A percentile compares a stretch with the other conserved stretches of the same genome.
Conservation (phyloP, 129 eudicot species). For the Pseudognaphalium luteoalbum region DNA sequence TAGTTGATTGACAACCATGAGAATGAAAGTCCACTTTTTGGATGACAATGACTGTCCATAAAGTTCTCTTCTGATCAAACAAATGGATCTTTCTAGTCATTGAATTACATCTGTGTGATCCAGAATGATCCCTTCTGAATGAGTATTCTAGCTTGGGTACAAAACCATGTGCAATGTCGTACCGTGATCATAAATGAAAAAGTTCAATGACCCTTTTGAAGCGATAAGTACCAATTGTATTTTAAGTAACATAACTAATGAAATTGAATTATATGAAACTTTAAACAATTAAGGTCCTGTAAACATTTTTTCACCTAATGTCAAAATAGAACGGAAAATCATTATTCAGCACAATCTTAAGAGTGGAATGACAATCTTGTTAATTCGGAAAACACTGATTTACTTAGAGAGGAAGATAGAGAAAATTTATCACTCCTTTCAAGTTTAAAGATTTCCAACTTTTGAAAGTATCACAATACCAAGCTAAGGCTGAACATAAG, state of each 20-base stretch:
- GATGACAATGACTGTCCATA: background rate
- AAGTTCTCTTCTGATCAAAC: background rate
- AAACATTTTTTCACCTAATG: background rate
- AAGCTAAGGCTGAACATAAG: too few species aligned
- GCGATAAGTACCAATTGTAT: background rate
- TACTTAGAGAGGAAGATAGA: too few species aligned
- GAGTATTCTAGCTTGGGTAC: background rate
- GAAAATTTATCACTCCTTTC: too few species aligned
- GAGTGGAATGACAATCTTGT: too few species aligned
- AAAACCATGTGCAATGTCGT: slow-evolving; percentile 14
- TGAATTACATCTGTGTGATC: background rate
- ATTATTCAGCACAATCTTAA: too few species aligned
- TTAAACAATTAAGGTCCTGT: background rate
- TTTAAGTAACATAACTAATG: background rate
- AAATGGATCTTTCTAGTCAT: background rate
- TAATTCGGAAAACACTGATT: too few species aligned
- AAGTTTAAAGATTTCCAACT: too few species aligned
- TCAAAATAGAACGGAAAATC: background rate
- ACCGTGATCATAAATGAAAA: slow-evolving; percentile 2
- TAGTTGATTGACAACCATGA: slow-evolving; percentile 6
- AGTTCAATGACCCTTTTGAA: slow-evolving; percentile 16
- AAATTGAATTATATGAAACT: background rate
- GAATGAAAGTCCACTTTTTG: background rate
- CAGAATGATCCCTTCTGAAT: background rate
- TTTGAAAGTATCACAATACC: too few species aligned